Evolutionary conservation across 176 grass and related monocot genomes (phyloP).

Genomic region (Cocos nucifera): DNA sequence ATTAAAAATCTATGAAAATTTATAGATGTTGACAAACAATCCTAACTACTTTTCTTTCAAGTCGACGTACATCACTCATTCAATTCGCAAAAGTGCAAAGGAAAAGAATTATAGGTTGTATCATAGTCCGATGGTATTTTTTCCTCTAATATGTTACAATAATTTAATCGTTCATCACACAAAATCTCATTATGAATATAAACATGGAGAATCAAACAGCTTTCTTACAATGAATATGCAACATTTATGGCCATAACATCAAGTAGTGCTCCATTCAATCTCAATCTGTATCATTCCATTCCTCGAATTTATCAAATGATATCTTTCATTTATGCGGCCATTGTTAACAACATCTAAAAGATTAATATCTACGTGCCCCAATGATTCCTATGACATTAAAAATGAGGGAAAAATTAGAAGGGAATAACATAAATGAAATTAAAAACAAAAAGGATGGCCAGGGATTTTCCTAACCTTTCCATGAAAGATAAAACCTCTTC

Average conservation of each 20-base stretch:
- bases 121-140: no score
- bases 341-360: conserved; percentile 81
- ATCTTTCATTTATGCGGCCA: conserved; percentile 67
- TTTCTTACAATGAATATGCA: no score
- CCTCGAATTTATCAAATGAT: conserved; percentile 83
- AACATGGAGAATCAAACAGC: no score
- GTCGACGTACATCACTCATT: no score
- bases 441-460: not conserved
- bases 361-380: conserved; percentile 68
- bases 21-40: no score
- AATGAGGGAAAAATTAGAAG: not conserved
- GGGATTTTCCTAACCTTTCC: conserved; percentile 28
- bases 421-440: not conserved
- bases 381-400: conserved; percentile 46
- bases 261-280: conserved; percentile 62
- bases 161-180: no score
- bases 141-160: no score
- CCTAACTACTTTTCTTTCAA: no score
- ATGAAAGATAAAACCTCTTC: conserved; percentile 24
- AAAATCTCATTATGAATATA: no score
- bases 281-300: conserved; percentile 62
- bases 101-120: no score
- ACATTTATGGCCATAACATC: conserved; percentile 6
- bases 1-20: no score
- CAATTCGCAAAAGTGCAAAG: no score